A percentile compares a stretch with the other conserved stretches of the same genome.
These are phyloP conservation scores for Mimosa pudica DNA, from an alignment of 306 rosid species.

Conservation along the genomic window DNA sequence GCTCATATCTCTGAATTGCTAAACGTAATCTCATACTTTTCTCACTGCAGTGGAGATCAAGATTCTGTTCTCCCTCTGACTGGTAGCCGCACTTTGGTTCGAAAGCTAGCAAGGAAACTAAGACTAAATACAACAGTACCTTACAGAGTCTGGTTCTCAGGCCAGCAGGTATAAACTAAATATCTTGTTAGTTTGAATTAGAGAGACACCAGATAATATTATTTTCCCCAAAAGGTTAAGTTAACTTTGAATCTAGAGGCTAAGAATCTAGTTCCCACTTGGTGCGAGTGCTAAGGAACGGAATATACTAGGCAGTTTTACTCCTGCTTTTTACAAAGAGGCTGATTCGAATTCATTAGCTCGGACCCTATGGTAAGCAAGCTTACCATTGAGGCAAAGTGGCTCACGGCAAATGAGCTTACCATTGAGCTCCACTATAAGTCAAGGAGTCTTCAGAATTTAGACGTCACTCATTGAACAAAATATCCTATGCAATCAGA, in stretches of 20 bases:
- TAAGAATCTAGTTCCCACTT: too few relatives aligned
- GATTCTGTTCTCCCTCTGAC: constrained; percentile 95
- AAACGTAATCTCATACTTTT: constrained; percentile 17
- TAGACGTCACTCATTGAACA: background rate
- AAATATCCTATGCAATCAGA: background rate
- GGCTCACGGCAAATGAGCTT: too few relatives aligned
- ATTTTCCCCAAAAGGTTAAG: background rate
- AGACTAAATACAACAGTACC: constrained; percentile 74
- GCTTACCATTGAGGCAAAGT: too few relatives aligned
- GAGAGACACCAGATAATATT: background rate
- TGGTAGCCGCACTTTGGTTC: constrained; percentile 88
- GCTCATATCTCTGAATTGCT: background rate
- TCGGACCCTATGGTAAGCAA: too few relatives aligned
- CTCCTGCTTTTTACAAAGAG: too few relatives aligned
- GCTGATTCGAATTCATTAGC: too few relatives aligned
- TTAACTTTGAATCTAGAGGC: background rate
- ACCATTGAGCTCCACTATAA: background rate
- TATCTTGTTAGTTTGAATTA: constrained; percentile 20
- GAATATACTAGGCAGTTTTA: too few relatives aligned
- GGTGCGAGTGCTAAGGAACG: too few relatives aligned
- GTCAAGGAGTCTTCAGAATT: constrained; percentile 15
- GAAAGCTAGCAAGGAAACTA: constrained; percentile 64
- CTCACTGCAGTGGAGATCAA: constrained; percentile 81
- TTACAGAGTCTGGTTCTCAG: constrained; percentile 90
- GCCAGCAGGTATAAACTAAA: constrained; percentile 47